Base-by-base conservation (phyloP, 78 protist species). In the Protostelium mycophagum region DNA sequence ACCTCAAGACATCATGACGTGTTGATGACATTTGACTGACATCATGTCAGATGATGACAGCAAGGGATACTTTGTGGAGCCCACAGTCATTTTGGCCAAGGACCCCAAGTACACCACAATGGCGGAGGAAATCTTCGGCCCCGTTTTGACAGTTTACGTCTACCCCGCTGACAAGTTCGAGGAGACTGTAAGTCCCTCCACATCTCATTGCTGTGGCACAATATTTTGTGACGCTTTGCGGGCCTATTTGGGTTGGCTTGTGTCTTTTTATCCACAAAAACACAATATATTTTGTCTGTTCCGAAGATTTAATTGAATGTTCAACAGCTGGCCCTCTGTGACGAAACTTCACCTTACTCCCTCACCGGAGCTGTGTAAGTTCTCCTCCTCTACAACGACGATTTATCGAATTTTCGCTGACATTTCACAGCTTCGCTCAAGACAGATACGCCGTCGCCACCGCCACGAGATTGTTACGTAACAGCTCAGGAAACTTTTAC, bases 81-180 rank as follows among this genome's bases (percentile, higher is more conserved):
- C 99, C 36, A 97, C 98, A 28, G 35, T 98, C 89, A 91, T 97
- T n/a, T 84, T 16, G 36, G 94, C 96, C 34, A 91, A 86, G 36
- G 92, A 96, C 73, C 97, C 98, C 85, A 85, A 96, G 86, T 86
- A 84, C 86, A 51, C 87, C 85, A 51, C 94, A 36, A 94, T 98
- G 96, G 84, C 37, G 38, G 98, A 97, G 85, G 99, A 98, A 86
- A 92, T 98, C 89, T 98, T 98, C 85, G 99, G 99, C 31, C 99
- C 99, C 85, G 97, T 98, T 36, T 86, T 97, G 35, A 97, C 98
- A 0, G 91, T 95, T 29, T 97, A 91, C 87, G 95, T 96, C 38
- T 98, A 97, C 93, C 92, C 90, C 36, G 96, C 90, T 85, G 85
- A 83, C 34, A 83, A 90, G 38, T 92, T n/a, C 34, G 93, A 86